Base-by-base conservation (phyloP, 768 basidiomycete species). In the Lactifluus volemus region DNA sequence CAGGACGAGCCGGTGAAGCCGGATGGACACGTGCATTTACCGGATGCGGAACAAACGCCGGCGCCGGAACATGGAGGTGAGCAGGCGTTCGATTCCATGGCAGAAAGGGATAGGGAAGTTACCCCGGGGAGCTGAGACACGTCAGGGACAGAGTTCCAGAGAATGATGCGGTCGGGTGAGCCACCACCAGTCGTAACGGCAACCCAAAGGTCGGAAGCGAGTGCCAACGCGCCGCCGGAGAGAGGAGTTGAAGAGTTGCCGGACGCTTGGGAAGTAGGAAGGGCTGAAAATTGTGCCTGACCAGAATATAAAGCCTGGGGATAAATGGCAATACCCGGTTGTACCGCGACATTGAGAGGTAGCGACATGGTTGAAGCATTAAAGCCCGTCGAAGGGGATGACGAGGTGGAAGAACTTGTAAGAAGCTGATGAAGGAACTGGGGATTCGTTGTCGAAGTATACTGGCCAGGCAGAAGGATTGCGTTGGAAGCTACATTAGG, bases 61-160 rank as follows among this genome's bases (percentile, higher is more conserved):
- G 80, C 77, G 2, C 85, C 81, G 0, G 91, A 79, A 68, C 92
- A 95, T 2, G 84, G 76, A 0, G 89, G 84, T 0, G 87, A 84
- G 69, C 92, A 95, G 0, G 84, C 76, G 0, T 82, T 76, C 4
- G 88, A 91, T 69, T 90, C 81, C 64, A 93, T 76, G 65, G 84
- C 84, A 45, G 86, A 71, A n/a, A 92, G 74, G 1, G 80, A 75
- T n/a, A 90, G 73, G 0, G 81, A 75, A 21, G 67, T 60, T 34
- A 75, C 76, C 0, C 78, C 71, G 3, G 88, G 86, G 14, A 92
- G 77, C 69, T 92, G 85, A 2, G 81, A 73, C 21, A 87, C 68
- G 67, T 94, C 90, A 11, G 91, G 84, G 49, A 93, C 74, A 10
- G 86, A 82, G 62, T 89, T 83, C 89, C 89, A 94, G 36, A 94